phyloP scores from a whole-genome alignment of 331 rosid species.

The Malus hybrid region DNA sequence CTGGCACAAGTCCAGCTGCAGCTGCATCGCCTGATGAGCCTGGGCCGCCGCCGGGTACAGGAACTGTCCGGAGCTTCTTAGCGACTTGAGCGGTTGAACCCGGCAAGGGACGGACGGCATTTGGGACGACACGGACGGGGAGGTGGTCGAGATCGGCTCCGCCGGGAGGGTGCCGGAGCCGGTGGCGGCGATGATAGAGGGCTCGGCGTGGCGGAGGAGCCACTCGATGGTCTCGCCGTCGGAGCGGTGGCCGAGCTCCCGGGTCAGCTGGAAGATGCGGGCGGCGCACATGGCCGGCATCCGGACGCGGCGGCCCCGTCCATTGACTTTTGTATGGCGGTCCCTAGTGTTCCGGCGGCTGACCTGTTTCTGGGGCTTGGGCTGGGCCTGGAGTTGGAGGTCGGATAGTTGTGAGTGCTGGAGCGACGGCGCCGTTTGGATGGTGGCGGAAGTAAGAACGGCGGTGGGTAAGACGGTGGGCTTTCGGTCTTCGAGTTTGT shows the following conservation, averaged over 20 bases:
- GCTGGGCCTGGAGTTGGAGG: background rate
- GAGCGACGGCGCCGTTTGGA: background rate
- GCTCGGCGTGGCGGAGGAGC: conserved; percentile 84
- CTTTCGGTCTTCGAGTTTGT: background rate
- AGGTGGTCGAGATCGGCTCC: conserved; percentile 25
- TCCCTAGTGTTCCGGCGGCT: conserved; percentile 39
- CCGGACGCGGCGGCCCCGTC: conserved; percentile 82
- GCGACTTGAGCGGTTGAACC: conserved; percentile 14
- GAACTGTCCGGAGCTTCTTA: conserved; percentile 27
- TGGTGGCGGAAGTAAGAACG: background rate
- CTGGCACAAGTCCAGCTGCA: conserved; percentile 42
- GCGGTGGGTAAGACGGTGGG: conserved; percentile 2
- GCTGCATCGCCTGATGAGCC: background rate
- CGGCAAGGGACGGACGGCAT: conserved; percentile 26
- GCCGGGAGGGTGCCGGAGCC: conserved; percentile 69
- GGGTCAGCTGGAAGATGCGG: conserved; percentile 76
- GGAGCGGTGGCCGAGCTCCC: conserved; percentile 89
- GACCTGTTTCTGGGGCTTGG: background rate
- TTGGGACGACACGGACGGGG: conserved; percentile 10
- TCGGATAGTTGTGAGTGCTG: background rate
- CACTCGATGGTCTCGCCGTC: conserved; percentile 93
- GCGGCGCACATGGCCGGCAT: conserved; percentile 94
- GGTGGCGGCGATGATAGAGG: conserved; percentile 69
- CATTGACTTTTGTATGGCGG: conserved; percentile 90
- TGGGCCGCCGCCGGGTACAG: background rate